phyloP scores from a whole-genome alignment of 352 stramenopile species.

The Blastocystis sp. region DNA sequence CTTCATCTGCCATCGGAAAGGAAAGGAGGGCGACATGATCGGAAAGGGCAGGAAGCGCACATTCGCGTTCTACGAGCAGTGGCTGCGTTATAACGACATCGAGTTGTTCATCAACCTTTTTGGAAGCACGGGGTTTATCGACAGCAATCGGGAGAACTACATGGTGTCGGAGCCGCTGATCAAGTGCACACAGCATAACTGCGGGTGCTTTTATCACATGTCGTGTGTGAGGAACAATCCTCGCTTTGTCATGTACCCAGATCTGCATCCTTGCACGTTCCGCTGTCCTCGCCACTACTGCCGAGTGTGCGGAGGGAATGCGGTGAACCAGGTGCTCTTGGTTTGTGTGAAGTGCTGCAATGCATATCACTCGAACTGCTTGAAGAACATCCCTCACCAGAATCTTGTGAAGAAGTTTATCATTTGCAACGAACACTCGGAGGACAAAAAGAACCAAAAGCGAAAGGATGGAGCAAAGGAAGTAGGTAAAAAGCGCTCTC shows the following conservation, averaged over 20 bases:
- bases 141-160: constrained; percentile 9
- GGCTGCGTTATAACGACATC: constrained; percentile 49
- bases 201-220: constrained; percentile 81
- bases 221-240: constrained; percentile 71
- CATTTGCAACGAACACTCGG: constrained; percentile 75
- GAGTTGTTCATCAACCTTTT: not conserved
- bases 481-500: not conserved
- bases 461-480: not conserved
- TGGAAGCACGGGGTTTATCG: constrained; percentile 46
- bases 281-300: constrained; percentile 80
- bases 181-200: constrained; percentile 79
- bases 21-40: constrained; percentile 72
- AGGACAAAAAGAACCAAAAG: not conserved
- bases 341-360: constrained; percentile 76
- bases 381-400: constrained; percentile 72
- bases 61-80: constrained; percentile 57
- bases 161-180: constrained; percentile 68
- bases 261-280: constrained; percentile 71
- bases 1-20: constrained; percentile 79
- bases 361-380: constrained; percentile 74
- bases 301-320: constrained; percentile 67
- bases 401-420: constrained; percentile 76
- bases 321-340: constrained; percentile 10
- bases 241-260: constrained; percentile 76
- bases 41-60: constrained; percentile 69